phyloP scores from a whole-genome alignment of 805 yeast species.

The Candida ovalis region DNA sequence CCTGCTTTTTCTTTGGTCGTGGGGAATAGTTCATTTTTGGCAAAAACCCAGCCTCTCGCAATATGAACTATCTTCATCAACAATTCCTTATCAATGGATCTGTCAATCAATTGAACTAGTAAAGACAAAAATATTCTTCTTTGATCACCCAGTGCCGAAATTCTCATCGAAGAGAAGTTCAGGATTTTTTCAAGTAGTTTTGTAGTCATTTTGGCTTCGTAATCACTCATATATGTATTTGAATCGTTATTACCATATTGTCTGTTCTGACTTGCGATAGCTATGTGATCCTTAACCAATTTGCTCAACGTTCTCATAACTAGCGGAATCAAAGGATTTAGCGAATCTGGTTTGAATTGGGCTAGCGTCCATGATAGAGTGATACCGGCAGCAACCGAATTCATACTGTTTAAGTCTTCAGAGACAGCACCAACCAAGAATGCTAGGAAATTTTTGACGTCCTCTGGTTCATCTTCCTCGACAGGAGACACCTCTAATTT shows the following conservation, averaged over 20 bases:
- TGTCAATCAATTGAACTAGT: constrained; percentile 84
- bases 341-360: constrained; percentile 62
- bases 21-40: constrained; percentile 80
- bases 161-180: constrained; percentile 73
- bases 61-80: constrained; percentile 70
- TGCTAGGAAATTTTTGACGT: constrained; percentile 56
- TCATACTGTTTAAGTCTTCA: constrained; percentile 68
- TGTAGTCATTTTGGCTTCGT: constrained; percentile 78
- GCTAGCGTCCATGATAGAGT: constrained; percentile 80
- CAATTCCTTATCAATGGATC: constrained; percentile 75
- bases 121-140: constrained; percentile 82
- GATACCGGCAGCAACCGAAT: constrained; percentile 84
- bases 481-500: constrained; percentile 38
- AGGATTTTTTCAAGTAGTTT: constrained; percentile 71
- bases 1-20: constrained; percentile 96
- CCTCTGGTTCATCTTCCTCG: constrained; percentile 57
- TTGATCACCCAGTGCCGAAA: constrained; percentile 87
- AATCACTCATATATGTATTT: constrained; percentile 38
- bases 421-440: constrained; percentile 65
- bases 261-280: constrained; percentile 49
- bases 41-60: constrained; percentile 87
- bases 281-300: constrained; percentile 80
- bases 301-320: constrained; percentile 87
- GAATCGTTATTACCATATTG: constrained; percentile 23
- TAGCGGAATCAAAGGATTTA: constrained; percentile 72